These are phyloP conservation scores for Puccinia triticina DNA, from an alignment of 1,284 basidiomycete species.

Conservation along the genomic window DNA sequence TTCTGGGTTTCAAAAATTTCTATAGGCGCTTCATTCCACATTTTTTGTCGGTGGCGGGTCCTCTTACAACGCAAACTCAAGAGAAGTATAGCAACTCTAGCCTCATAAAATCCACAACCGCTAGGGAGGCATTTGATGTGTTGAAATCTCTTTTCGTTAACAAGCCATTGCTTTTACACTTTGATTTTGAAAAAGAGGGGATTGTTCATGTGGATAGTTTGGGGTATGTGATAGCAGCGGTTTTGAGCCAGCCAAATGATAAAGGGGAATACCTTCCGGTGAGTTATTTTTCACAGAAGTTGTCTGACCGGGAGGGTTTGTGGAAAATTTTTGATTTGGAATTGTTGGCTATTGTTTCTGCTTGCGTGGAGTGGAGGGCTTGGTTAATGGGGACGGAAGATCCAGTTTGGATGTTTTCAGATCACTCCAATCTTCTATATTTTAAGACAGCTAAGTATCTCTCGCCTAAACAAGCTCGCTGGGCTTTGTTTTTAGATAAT, in stretches of 20 bases:
- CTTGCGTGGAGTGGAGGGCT: neutral
- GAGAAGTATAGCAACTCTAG: neutral
- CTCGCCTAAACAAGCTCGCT: neutral
- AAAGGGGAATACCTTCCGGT: neutral
- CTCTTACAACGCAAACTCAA: neutral
- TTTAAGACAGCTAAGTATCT: neutral
- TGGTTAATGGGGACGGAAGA: neutral
- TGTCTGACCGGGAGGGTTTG: slow-evolving; percentile 29
- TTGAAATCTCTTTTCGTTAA: neutral
- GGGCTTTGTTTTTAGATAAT: neutral
- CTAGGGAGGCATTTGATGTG: neutral
- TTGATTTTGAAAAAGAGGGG: neutral
- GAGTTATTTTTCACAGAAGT: slow-evolving; percentile 29
- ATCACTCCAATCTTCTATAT: no score
- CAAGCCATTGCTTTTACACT: neutral
- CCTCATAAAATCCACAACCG: neutral
- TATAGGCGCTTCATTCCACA: slow-evolving; percentile 12
- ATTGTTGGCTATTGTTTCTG: neutral
- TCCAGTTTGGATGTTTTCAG: neutral
- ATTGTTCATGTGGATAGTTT: neutral
- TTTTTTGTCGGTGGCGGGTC: neutral
- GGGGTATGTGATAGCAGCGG: neutral
- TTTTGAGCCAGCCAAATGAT: neutral
- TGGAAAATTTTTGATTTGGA: slow-evolving; percentile 4
- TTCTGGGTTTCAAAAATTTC: slow-evolving; percentile 38